Conservation (phyloP, 1,139 yeast species). For the Meyerozyma carpophila region DNA sequence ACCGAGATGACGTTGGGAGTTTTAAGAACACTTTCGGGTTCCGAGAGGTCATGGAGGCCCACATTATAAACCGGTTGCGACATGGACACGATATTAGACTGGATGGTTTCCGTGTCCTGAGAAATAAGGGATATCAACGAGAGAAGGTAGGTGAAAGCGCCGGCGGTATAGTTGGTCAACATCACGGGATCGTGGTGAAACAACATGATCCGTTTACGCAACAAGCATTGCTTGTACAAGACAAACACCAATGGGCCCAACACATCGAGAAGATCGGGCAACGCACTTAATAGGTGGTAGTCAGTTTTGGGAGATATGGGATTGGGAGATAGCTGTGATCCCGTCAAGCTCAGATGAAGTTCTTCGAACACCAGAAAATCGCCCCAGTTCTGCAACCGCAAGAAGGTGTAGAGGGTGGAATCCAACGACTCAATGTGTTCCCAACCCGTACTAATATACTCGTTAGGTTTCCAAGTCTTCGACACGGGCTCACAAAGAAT, state of each 20-base stretch:
- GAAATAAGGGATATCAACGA: slow-evolving; percentile 37
- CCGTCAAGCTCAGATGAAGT: slow-evolving; percentile 12
- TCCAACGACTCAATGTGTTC: slow-evolving; percentile 49
- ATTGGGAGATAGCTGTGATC: slow-evolving; percentile 3
- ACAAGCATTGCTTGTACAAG: slow-evolving; percentile 62
- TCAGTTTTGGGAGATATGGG: slow-evolving; percentile 11
- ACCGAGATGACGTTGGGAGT: slow-evolving; percentile 50
- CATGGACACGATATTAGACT: slow-evolving; percentile 6
- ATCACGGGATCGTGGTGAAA: slow-evolving; percentile 32
- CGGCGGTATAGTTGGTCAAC: slow-evolving; percentile 15
- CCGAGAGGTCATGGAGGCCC: slow-evolving; percentile 52
- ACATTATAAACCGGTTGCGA: slow-evolving; percentile 58
- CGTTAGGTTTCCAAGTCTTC: slow-evolving; percentile 47
- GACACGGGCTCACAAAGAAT: slow-evolving; percentile 44
- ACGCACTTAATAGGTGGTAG: slow-evolving; percentile 48
- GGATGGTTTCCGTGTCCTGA: slow-evolving; percentile 17
- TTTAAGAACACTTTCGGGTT: slow-evolving; percentile 10
- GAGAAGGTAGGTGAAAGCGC: slow-evolving; percentile 32
- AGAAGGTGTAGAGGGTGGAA: slow-evolving; percentile 32
- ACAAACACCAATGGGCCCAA: slow-evolving; percentile 73
- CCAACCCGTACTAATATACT: slow-evolving; percentile 49
- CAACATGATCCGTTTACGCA: slow-evolving; percentile 57
- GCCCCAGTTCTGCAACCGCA: slow-evolving; percentile 17
- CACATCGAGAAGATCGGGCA: slow-evolving; percentile 41
- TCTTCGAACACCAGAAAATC: slow-evolving; percentile 17